These are phyloP conservation scores for Phlebiopsis flavidoalba DNA, from an alignment of 768 basidiomycete species.

Conservation along the genomic window DNA sequence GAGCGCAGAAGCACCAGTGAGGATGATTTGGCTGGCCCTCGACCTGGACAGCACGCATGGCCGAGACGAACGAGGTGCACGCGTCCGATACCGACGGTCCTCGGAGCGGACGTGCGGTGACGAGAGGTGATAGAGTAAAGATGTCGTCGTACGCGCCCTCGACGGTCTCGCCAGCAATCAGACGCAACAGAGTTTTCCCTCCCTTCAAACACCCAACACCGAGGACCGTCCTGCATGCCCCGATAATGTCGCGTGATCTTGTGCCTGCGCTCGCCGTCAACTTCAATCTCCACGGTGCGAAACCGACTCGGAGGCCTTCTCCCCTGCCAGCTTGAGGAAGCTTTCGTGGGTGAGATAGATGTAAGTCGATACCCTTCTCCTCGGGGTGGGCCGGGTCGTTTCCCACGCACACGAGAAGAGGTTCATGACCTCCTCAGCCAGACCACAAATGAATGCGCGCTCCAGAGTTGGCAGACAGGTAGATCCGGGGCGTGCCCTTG, in stretches of 20 bases:
- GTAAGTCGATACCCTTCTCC: constrained; percentile 94
- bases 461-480: constrained; percentile 98
- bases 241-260: constrained; percentile 91
- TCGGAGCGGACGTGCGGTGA: constrained; percentile 96
- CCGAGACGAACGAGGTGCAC: constrained; percentile 98
- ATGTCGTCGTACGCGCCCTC: constrained; percentile 99
- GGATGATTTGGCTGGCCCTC: constrained; percentile 99
- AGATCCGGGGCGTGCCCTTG: constrained; percentile 90
- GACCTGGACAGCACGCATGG: constrained; percentile 95
- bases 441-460: constrained; percentile 92
- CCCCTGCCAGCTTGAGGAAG: constrained; percentile 81
- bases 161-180: constrained; percentile 99
- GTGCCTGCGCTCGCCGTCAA: constrained; percentile 81
- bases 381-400: constrained; percentile 76
- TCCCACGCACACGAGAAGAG: constrained; percentile 94
- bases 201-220: constrained; percentile 96
- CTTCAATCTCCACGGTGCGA: constrained; percentile 79
- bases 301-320: constrained; percentile 78
- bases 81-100: constrained; percentile 99
- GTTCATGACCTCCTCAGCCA: constrained; percentile 87
- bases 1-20: constrained; percentile 93
- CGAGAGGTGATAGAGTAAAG: constrained; percentile 98
- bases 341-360: constrained; percentile 94
- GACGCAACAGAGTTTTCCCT: too few species aligned
- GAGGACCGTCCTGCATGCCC: constrained; percentile 93